A percentile compares a stretch with the other conserved stretches of the same genome.
Evolutionary conservation across 257 asterid genomes (phyloP).

Genomic region (Mitragyna speciosa): DNA sequence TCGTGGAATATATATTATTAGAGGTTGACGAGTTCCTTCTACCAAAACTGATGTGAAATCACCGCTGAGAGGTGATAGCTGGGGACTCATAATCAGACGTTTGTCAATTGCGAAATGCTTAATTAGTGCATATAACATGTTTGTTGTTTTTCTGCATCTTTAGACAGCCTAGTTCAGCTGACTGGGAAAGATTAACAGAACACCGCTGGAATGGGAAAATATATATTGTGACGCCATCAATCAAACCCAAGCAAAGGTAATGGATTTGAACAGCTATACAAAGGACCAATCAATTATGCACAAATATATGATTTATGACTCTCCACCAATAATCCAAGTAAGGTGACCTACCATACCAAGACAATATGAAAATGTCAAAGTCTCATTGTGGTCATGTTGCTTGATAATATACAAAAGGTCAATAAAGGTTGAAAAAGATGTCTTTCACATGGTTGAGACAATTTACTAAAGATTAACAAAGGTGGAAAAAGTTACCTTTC

Average conservation of each 20-base stretch:
- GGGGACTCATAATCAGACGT: neutral
- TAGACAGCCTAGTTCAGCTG: neutral
- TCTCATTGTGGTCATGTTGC: neutral
- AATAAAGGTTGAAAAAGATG: neutral
- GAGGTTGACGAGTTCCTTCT: neutral
- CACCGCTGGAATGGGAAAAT: neutral
- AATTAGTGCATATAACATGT: neutral
- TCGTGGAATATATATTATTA: neutral
- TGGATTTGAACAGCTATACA: slow-evolving; percentile 10
- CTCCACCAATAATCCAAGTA: slow-evolving; percentile 23
- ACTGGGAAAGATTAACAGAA: neutral
- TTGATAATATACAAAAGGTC: neutral
- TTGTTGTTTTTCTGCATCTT: neutral
- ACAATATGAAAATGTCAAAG: neutral
- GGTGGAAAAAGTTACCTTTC: neutral
- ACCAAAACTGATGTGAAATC: neutral
- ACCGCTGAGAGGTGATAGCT: neutral
- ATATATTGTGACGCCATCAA: neutral
- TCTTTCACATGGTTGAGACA: too few relatives aligned
- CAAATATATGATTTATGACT: slow-evolving; percentile 10
- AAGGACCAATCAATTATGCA: slow-evolving; percentile 12
- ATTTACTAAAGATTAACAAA: neutral
- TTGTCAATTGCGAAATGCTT: neutral
- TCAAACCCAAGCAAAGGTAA: neutral
- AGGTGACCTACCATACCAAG: slow-evolving; percentile 17